Conservation (phyloP, 2,329 filamentous ascomycete species). For the Epichloe gansuensis region DNA sequence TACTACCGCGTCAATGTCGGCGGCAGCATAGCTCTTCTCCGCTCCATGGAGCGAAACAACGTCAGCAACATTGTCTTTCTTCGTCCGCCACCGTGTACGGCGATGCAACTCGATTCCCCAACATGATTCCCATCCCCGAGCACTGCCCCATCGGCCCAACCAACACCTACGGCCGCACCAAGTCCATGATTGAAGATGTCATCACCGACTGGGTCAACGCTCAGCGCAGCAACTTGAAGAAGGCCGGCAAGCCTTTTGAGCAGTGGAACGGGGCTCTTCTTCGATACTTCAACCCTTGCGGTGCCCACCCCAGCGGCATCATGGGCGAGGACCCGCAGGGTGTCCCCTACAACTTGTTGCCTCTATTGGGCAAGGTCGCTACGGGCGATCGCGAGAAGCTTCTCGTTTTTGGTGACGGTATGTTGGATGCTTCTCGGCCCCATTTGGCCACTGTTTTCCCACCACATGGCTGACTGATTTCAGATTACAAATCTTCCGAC, state of each 20-base stretch:
- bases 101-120: constrained; percentile 85
- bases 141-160: constrained; percentile 91
- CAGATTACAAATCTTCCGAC: constrained; percentile 83
- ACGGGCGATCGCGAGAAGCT: constrained; percentile 92
- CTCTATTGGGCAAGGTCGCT: constrained; percentile 87
- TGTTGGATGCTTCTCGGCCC: constrained; percentile 18
- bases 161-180: constrained; percentile 96
- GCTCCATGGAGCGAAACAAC: constrained; percentile 78
- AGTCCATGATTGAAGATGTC: constrained; percentile 80
- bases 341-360: constrained; percentile 89
- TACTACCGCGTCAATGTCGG: constrained; percentile 97
- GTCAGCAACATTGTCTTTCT: constrained; percentile 97
- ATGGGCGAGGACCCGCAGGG: constrained; percentile 98
- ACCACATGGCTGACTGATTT: constrained; percentile 10
- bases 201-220: constrained; percentile 86
- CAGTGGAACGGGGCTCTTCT: constrained; percentile 90
- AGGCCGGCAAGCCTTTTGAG: constrained; percentile 63
- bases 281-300: constrained; percentile 96
- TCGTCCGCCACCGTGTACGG: constrained; percentile 97
- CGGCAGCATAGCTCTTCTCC: constrained; percentile 77
- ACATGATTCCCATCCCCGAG: constrained; percentile 99
- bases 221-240: constrained; percentile 70
- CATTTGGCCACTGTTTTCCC: not conserved
- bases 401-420: constrained; percentile 86
- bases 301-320: constrained; percentile 85